phyloP scores from a whole-genome alignment of 163 green algal genomes.

The Scenedesmus sp. region DNA sequence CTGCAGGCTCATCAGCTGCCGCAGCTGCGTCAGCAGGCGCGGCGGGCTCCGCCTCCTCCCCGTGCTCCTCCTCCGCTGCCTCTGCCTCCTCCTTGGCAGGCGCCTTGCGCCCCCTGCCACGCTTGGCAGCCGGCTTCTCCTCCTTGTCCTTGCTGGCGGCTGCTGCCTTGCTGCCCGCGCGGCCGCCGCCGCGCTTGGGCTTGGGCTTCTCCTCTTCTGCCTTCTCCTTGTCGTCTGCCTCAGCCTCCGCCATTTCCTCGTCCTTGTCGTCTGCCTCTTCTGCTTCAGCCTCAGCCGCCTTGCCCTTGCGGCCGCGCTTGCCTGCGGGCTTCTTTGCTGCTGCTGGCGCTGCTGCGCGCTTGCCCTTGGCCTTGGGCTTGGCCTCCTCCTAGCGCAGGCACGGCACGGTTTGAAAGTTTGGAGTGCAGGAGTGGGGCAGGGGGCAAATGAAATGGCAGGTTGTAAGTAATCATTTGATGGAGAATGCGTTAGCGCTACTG shows the following conservation, averaged over 20 bases:
- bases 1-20: neutral
- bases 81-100: neutral
- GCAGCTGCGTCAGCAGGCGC: neutral
- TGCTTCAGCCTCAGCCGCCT: neutral
- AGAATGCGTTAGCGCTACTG: too few relatives aligned
- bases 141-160: neutral
- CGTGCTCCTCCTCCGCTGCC: neutral
- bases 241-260: neutral
- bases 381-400: too few relatives aligned
- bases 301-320: conserved; percentile 11
- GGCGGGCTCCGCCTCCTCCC: neutral
- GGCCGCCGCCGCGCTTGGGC: neutral
- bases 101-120: neutral
- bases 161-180: neutral
- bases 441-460: too few relatives aligned
- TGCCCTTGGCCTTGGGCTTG: neutral
- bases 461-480: too few relatives aligned
- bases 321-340: conserved; percentile 12
- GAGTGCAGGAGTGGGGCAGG: neutral
- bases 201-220: neutral
- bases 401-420: too few relatives aligned
- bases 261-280: conserved; percentile 2
- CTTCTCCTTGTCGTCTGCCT: neutral
- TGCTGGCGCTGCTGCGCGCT: neutral
- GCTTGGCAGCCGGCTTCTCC: conserved; percentile 4